These are phyloP conservation scores for Phyllachora maydis DNA, from an alignment of 2,329 filamentous ascomycete species.

Conservation along the genomic window DNA sequence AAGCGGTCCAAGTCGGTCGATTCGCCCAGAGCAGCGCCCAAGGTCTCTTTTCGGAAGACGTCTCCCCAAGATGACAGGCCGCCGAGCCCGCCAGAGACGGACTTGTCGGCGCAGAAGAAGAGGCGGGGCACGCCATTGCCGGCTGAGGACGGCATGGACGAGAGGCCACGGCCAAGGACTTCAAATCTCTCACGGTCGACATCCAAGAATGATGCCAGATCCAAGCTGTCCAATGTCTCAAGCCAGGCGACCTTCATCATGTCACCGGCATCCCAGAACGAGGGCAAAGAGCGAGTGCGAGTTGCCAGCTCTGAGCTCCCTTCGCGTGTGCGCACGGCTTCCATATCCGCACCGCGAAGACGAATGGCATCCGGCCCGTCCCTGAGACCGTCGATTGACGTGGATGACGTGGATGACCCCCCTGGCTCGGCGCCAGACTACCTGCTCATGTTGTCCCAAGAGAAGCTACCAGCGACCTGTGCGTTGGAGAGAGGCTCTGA, in stretches of 20 bases:
- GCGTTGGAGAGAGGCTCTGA: too few relatives aligned
- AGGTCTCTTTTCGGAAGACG: constrained; percentile 10
- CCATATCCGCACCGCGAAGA: too few relatives aligned
- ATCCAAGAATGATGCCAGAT: constrained; percentile 22
- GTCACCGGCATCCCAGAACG: constrained; percentile 4
- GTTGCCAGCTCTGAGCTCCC: too few relatives aligned
- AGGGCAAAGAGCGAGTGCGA: too few relatives aligned
- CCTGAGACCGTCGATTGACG: too few relatives aligned
- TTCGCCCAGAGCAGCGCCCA: constrained; percentile 11
- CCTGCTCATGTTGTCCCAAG: too few relatives aligned
- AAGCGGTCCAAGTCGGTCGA: constrained; percentile 26
- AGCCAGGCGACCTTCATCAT: constrained; percentile 35
- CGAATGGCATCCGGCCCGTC: too few relatives aligned
- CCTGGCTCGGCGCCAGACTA: too few relatives aligned
- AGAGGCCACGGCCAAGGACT: constrained; percentile 15
- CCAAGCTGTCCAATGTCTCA: constrained; percentile 30
- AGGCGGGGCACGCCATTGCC: constrained; percentile 11
- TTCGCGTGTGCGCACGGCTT: too few relatives aligned
- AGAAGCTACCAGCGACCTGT: too few relatives aligned
- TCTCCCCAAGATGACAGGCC: constrained; percentile 25
- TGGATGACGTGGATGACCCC: too few relatives aligned
- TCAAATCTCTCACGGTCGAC: constrained; percentile 13
- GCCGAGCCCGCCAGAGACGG: constrained; percentile 44
- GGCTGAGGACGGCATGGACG: constrained; percentile 11
- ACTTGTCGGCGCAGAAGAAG: constrained; percentile 26